Evolutionary conservation across 306 rosid genomes (phyloP), one percentile per base, ranked within the genome.

Genomic region (Castanospermum australe): DNA sequence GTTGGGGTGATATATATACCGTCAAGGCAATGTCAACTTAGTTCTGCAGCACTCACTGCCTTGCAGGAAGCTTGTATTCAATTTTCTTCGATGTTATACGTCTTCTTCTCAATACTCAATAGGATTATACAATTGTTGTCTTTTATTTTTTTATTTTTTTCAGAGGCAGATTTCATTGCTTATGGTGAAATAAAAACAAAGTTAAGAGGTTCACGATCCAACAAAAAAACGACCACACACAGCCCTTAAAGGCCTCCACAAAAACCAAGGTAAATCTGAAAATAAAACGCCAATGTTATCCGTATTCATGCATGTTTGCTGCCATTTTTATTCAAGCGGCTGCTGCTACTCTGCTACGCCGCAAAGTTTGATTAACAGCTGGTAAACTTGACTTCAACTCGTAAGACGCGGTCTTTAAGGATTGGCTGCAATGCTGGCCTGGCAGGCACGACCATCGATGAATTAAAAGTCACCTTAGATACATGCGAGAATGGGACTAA

Each of bases 1-100:
- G 50, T 77, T 75, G 73, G 86, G 84, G 82, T 67, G 85, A 69
- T 65, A 60, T 73, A 80, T 81, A 67, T 81, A 82, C 67, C 33
- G 42, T 82, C 69, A 77, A 73, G 80, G 87, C 47, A 75, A 28
- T 68, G 24, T 70, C 62, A 52, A 63, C 75, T 42, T 66, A 84
- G 83, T 77, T 80, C 38, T 47, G 86, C 73, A 63, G 71, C 55
- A 72, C 44, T 81, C 50, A 75, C 62, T 76, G 90, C 75, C 78
- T 80, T 71, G 77, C 70, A 67, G 80, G 86, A 81, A 86, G 82
- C 86, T 78, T 88, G 89, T 87, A 86, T 82, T 78, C 78, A 67
- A 65, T 68, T 73, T 84, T 72, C 84, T 65, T 71, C 71, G 32
- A 80, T 83, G 76, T 72, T 85, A 85, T 86, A 88, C 86, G 79